Percentiles rank a stretch among this genome's conserved stretches.
Conservation (phyloP, 106 monocot species). For the Allium sativum region DNA sequence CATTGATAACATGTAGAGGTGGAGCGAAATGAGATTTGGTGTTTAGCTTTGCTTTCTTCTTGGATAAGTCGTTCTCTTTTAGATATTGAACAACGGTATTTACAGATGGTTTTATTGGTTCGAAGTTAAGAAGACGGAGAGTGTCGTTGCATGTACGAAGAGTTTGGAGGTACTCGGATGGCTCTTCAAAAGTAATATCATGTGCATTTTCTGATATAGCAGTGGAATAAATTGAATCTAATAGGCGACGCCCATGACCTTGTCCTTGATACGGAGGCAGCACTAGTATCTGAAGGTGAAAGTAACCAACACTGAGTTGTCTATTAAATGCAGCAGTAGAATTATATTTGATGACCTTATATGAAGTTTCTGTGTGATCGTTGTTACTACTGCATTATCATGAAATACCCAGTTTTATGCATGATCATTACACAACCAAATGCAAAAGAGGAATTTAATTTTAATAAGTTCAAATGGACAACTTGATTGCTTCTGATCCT, state of each 20-base stretch:
- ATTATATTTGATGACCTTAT: too few species aligned
- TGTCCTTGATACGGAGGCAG: constrained; percentile 67
- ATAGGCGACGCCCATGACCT: constrained; percentile 65
- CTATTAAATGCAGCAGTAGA: neutral
- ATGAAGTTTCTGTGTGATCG: too few species aligned
- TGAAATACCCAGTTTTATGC: too few species aligned
- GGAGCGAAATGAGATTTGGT: constrained; percentile 33
- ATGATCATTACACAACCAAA: too few species aligned
- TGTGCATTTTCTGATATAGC: constrained; percentile 63
- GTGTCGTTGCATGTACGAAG: constrained; percentile 73
- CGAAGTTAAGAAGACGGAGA: constrained; percentile 44
- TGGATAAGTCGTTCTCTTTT: constrained; percentile 42
- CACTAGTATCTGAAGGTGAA: constrained; percentile 64
- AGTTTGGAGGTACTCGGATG: constrained; percentile 88
- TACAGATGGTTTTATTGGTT: constrained; percentile 39
- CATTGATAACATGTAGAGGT: constrained; percentile 25
- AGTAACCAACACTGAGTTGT: neutral
- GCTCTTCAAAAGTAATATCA: constrained; percentile 89
- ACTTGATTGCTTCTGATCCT: too few species aligned
- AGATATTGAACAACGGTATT: constrained; percentile 33
- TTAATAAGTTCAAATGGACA: too few species aligned
- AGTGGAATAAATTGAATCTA: constrained; percentile 62
- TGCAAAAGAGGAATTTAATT: too few species aligned
- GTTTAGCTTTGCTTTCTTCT: constrained; percentile 26
- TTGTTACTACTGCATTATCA: too few species aligned